Base-by-base conservation (phyloP, 2,329 filamentous ascomycete species). In the Microsporum audouinii region DNA sequence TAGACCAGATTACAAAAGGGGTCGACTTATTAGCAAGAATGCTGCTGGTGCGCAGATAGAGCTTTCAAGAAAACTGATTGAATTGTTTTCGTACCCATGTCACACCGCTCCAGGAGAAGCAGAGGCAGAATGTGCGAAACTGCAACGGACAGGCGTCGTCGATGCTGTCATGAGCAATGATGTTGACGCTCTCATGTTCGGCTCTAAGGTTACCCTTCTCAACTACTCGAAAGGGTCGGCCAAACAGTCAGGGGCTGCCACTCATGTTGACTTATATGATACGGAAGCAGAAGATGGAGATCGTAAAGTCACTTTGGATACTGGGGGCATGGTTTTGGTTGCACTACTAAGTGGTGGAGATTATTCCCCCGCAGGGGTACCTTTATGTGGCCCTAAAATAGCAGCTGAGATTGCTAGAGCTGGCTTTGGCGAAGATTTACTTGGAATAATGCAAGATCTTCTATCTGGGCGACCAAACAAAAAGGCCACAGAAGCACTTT, bases 161-260 rank as follows among this genome's bases (percentile, higher is more conserved):
- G 94, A 99, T 72, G 92, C 89, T 0, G 94, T 97, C 1, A 79
- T 99, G 67, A 96, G 89, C 72, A 91, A 99, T 72, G 94, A 99
- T 77, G 91, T 96, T 49, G 94, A 99, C 71, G 94, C 92, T 1
- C 83, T 97, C 68, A 97, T 97, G 92, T 97, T 97, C 75, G 94
- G 94, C 1, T 94, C 90, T 65, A 85, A 83, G 0, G 76, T 84
- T 41, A 92, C 88, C 0, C 76, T 96, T 47, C 82, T 90, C 58
- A 92, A 90, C 68, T 96, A 89, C 86, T 88, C 88, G 0, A 82
- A 88, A 2, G 89, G 95, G 70, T 80, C 78, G n/a, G 77, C 79
- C 0, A 82, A 79, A 67, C 88, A 87, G 63, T 78, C 76, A 3
- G 60, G 68, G 10, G 77, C 79, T 0, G 89, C 91, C 0, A 96